Percentiles rank a stretch among this genome's conserved stretches.
Evolutionary conservation across 2,329 filamentous ascomycete genomes (phyloP).

Genomic region (Colletotrichum sp.): DNA sequence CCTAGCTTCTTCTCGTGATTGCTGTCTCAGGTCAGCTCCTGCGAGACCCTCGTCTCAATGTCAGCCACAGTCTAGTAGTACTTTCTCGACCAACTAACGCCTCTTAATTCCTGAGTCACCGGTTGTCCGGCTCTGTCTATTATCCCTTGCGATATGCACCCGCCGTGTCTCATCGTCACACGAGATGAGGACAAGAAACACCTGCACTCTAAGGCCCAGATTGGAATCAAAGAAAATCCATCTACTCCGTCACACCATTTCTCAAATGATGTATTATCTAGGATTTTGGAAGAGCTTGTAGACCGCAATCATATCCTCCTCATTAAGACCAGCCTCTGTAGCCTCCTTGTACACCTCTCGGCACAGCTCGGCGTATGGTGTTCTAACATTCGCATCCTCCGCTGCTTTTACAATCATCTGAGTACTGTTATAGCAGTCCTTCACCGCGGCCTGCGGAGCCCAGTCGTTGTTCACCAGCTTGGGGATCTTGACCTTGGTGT

Average conservation of each 20-base stretch:
- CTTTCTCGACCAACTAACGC: not conserved
- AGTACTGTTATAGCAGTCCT: conserved; percentile 34
- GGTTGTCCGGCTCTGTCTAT: fast-evolving
- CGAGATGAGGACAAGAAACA: not conserved
- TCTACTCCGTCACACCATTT: fast-evolving
- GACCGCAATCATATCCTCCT: conserved; percentile 33
- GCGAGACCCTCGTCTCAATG: not conserved
- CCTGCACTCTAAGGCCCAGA: not conserved
- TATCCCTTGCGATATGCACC: not conserved
- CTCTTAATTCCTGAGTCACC: not conserved
- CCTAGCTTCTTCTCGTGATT: not conserved
- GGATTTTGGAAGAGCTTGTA: conserved; percentile 13
- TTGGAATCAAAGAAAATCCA: not conserved
- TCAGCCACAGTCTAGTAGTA: not conserved
- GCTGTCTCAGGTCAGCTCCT: not conserved
- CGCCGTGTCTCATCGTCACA: not conserved
- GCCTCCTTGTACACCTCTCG: conserved; percentile 28
- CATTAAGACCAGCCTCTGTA: conserved; percentile 24
- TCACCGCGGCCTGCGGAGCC: conserved; percentile 31
- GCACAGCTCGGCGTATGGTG: conserved; percentile 27
- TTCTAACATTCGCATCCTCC: conserved; percentile 14
- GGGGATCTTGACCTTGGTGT: conserved; percentile 30
- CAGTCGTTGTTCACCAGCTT: conserved; percentile 34
- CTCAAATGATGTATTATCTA: not conserved
- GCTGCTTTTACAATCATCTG: conserved; percentile 30